These are phyloP conservation scores for Narthecium ossifragum DNA, from an alignment of 106 monocot species.

Conservation along the genomic window DNA sequence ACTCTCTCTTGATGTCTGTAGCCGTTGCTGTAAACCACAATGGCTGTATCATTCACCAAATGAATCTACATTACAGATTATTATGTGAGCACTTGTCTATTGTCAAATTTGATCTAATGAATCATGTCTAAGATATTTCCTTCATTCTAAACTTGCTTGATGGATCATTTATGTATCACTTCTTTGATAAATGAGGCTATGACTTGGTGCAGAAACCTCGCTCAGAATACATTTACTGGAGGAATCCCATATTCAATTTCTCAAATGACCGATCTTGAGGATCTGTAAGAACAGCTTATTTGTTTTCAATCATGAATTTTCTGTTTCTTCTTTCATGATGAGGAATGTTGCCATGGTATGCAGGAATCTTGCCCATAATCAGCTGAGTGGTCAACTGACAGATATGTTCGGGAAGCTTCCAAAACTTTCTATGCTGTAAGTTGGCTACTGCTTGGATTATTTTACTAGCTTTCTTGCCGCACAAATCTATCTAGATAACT, in stretches of 20 bases:
- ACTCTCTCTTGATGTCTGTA: too few relatives aligned
- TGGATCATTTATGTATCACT: too few relatives aligned
- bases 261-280: conserved; percentile 76
- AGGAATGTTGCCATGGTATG: conserved; percentile 9
- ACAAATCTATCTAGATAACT: too few relatives aligned
- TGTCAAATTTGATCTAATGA: too few relatives aligned
- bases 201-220: conserved; percentile 57
- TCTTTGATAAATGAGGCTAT: not conserved
- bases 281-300: conserved; percentile 45
- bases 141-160: too few relatives aligned
- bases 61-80: too few relatives aligned
- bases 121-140: too few relatives aligned
- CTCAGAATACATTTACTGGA: conserved; percentile 78
- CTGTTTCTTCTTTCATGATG: conserved; percentile 7
- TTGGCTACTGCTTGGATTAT: conserved; percentile 11
- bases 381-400: conserved; percentile 75
- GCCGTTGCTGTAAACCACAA: too few relatives aligned
- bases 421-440: conserved; percentile 75
- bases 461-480: too few relatives aligned
- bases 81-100: too few relatives aligned
- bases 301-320: not conserved
- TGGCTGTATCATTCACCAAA: too few relatives aligned
- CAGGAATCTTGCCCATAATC: conserved; percentile 86
- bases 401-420: conserved; percentile 90
- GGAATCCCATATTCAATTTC: conserved; percentile 92